phyloP scores from a whole-genome alignment of 768 basidiomycete genomes.

The Rhodocollybia butyracea region DNA sequence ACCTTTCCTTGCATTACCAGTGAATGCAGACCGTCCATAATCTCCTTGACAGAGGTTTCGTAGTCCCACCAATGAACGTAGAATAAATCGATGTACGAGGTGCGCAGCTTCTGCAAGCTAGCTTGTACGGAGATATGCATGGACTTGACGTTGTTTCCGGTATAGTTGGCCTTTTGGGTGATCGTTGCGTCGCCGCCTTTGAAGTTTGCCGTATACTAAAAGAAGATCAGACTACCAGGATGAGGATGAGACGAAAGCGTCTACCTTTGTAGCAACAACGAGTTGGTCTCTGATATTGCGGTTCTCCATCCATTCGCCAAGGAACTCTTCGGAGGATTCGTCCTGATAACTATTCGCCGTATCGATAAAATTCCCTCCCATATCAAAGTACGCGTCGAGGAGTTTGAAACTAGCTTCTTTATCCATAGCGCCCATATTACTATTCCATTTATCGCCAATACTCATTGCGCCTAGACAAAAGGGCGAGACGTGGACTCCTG shows the following conservation, averaged over 20 bases:
- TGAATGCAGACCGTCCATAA: too few relatives aligned
- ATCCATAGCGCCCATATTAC: conserved; percentile 28
- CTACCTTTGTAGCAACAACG: conserved; percentile 40
- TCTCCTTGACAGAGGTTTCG: too few relatives aligned
- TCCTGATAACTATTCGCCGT: conserved; percentile 40
- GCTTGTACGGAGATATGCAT: neutral
- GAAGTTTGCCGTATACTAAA: conserved; percentile 14
- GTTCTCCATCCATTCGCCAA: conserved; percentile 46
- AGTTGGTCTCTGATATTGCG: conserved; percentile 41
- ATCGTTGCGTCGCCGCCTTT: conserved; percentile 12
- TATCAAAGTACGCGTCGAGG: conserved; percentile 36
- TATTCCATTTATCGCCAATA: conserved; percentile 42
- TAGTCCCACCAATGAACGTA: too few relatives aligned
- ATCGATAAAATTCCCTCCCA: conserved; percentile 41
- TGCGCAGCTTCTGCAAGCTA: neutral
- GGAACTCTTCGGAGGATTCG: conserved; percentile 38
- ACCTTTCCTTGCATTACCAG: too few relatives aligned
- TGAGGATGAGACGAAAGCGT: neutral
- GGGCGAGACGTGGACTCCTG: too few relatives aligned
- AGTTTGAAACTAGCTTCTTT: conserved; percentile 37
- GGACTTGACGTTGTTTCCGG: neutral
- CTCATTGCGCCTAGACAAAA: conserved; percentile 48
- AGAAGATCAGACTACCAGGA: neutral
- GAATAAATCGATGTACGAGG: conserved; percentile 2
- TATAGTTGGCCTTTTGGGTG: conserved; percentile 12